Evolutionary conservation across 768 basidiomycete species (phyloP), one percentile per base, ranked within the genome.

Genomic region (Macrocybe gigantea): DNA sequence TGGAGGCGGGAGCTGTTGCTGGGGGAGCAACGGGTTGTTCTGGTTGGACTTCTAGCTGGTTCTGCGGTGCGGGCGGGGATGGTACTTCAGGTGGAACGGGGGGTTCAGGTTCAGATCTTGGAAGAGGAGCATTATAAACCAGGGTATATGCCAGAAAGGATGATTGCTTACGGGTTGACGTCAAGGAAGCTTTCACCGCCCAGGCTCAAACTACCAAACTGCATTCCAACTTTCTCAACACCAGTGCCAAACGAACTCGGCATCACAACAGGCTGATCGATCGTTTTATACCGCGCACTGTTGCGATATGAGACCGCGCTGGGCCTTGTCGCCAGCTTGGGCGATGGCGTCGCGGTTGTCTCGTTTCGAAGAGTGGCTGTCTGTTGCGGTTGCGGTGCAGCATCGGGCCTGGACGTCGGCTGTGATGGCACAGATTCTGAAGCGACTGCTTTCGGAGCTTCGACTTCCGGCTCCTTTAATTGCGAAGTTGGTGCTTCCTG

Each of bases 161-260:
- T 2, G 4, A 22, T 22, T 22, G 22, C 22, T 22, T 22, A 22
- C 83, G 73, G 56, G 48, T 70, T 69, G 31, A 71, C 51, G 36
- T 82, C 83, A 32, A 80, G 62, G n/a, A 77, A 65, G 50, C 63
- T 71, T 44, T 89, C 87, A 6, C 82, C 85, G 33, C 80, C 80
- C 33, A 93, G 73, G 62, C 80, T 86, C 56, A 92, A 66, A 62
- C 88, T 91, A 44, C 89, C 89, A 59, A 93, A 93, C 58, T 91
- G 88, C 89, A 93, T 90, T 42, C 89, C 89, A 44, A 92, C 70
- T 60, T 88, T 90, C 60, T 90, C 88, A 15, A 86, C 60, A 12
- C 74, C 74, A 33, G 76, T 58, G 31, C 79, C 77, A 61, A 84
- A 85, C 44, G 76, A 79, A 38, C 76, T 75, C 1, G 89, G 88